These are phyloP conservation scores for Suhomyces maxii DNA, from an alignment of 1,139 yeast genomes.

Conservation along the genomic window DNA sequence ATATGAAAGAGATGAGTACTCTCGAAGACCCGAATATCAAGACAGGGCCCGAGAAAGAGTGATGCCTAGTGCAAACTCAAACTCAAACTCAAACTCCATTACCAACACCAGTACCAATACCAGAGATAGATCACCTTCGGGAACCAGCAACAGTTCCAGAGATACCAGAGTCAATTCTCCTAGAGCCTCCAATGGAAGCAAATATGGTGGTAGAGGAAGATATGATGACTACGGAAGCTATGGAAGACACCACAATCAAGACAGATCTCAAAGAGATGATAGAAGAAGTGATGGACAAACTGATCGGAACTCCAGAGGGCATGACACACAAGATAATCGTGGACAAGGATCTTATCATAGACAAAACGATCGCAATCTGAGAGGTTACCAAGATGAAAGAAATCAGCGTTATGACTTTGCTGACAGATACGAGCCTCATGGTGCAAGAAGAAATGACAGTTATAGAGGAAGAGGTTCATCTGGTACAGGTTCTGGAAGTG, in stretches of 20 bases:
- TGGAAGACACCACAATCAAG: neutral
- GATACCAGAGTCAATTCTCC: constrained; percentile 1
- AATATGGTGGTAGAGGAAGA: neutral
- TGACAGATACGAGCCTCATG: neutral
- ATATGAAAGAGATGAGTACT: constrained; percentile 4
- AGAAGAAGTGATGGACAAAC: neutral
- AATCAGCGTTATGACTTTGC: neutral
- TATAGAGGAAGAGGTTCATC: neutral
- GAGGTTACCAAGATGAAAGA: neutral
- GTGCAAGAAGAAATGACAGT: neutral
- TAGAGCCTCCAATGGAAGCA: neutral
- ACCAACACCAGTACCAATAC: neutral
- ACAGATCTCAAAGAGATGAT: neutral
- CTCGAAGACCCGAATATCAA: constrained; percentile 8
- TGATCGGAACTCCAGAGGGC: too few relatives aligned
- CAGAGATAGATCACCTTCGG: constrained; percentile 9
- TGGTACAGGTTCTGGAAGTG: neutral
- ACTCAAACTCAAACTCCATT: constrained; percentile 4
- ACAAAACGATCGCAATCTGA: neutral
- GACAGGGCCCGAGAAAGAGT: constrained; percentile 16
- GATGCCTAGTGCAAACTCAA: neutral
- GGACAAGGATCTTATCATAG: neutral
- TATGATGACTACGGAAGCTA: neutral
- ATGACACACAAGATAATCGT: neutral
- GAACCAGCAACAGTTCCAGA: constrained; percentile 1